Evolutionary conservation across 345 rosid species (phyloP).

Genomic region (Punica granatum): DNA sequence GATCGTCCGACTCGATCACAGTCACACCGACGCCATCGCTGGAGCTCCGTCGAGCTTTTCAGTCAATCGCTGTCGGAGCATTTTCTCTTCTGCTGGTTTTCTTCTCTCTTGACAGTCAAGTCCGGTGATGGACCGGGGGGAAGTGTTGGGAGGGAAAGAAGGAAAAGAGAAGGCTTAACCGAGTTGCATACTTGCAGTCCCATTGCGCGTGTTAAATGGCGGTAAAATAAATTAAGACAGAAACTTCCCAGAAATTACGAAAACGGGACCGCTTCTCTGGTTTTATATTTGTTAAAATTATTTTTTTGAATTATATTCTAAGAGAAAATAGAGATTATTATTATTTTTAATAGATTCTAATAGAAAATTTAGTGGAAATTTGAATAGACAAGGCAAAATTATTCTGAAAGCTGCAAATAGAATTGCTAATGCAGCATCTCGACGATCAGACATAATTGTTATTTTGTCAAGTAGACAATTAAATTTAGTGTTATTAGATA

Average conservation of each 20-base stretch:
- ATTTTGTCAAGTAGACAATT: no score
- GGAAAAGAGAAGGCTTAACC: conserved; percentile 24
- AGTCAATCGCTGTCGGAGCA: background rate
- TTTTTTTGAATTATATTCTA: no score
- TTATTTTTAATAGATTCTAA: no score
- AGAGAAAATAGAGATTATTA: no score
- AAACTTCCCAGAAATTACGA: background rate
- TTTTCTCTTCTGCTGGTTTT: background rate
- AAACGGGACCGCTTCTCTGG: background rate
- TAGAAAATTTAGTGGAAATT: no score
- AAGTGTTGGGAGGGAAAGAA: conserved; percentile 2
- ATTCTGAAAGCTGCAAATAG: no score
- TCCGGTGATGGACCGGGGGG: background rate
- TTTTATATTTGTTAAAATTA: no score
- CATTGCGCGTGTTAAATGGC: background rate
- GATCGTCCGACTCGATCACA: background rate
- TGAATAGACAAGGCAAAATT: no score
- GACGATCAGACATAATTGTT: no score
- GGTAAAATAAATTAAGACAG: background rate
- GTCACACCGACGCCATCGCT: background rate
- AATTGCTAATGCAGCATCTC: no score
- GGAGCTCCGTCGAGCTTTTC: background rate
- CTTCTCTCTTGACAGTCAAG: conserved; percentile 4
- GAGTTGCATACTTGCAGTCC: no score
- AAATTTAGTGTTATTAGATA: no score